A percentile compares a stretch with the other conserved stretches of the same genome.
These are phyloP conservation scores for Phytophthora litchii DNA, from an alignment of 352 stramenopile species.

Conservation along the genomic window DNA sequence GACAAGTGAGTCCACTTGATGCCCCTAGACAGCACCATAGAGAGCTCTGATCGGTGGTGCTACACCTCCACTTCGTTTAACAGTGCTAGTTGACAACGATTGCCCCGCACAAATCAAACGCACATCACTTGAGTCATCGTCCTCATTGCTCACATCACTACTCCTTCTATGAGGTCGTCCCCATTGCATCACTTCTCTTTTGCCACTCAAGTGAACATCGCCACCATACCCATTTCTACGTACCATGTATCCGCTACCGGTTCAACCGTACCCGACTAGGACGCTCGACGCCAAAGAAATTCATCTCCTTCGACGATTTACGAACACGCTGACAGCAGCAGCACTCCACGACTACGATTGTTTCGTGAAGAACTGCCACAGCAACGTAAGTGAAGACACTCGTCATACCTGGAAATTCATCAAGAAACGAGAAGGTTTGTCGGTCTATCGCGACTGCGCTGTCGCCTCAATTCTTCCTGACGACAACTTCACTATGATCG, in stretches of 20 bases:
- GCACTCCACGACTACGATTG: conserved; percentile 43
- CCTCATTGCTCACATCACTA: background rate
- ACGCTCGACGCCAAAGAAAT: conserved; percentile 37
- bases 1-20: conserved; percentile 12
- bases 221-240: background rate
- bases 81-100: too few species aligned
- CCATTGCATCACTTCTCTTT: conserved; percentile 19
- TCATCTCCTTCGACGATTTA: conserved; percentile 36
- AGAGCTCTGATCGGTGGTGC: conserved; percentile 1
- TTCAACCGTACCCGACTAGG: conserved; percentile 39
- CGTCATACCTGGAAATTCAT: conserved; percentile 44
- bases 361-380: conserved; percentile 32
- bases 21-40: conserved; percentile 8
- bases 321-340: conserved; percentile 31
- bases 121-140: conserved; percentile 14
- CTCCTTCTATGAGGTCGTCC: background rate
- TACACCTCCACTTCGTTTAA: conserved; percentile 5
- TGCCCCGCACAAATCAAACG: conserved; percentile 12
- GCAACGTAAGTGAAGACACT: conserved; percentile 27
- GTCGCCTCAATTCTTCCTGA: background rate
- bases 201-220: background rate
- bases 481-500: conserved; percentile 1
- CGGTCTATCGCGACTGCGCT: conserved; percentile 40
- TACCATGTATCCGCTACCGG: conserved; percentile 31
- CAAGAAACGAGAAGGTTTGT: conserved; percentile 38